Evolutionary conservation across 2,329 filamentous ascomycete species (phyloP).

Genomic region (Fusarium luffae): DNA sequence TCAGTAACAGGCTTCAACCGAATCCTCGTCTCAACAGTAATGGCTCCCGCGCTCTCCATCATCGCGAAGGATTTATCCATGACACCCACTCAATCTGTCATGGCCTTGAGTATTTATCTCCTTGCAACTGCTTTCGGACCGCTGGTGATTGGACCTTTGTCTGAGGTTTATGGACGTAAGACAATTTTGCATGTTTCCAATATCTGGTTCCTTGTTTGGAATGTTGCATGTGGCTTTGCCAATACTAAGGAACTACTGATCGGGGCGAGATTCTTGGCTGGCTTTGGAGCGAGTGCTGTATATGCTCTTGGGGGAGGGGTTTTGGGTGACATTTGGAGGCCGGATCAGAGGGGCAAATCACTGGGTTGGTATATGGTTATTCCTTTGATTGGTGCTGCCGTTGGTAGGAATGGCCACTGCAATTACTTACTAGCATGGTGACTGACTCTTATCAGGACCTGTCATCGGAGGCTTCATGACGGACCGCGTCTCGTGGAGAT

Average conservation of each 20-base stretch:
- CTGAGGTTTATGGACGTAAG: slow-evolving; percentile 61
- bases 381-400: slow-evolving; percentile 53
- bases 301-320: slow-evolving; percentile 60
- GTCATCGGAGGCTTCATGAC: slow-evolving; percentile 56
- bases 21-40: slow-evolving; percentile 64
- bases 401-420: slow-evolving; percentile 46
- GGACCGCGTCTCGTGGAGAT: slow-evolving; percentile 53
- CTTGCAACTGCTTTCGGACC: slow-evolving; percentile 58
- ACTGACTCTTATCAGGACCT: slow-evolving; percentile 41
- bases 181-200: slow-evolving; percentile 57
- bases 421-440: no score
- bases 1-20: slow-evolving; percentile 63
- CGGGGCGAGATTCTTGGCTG: slow-evolving; percentile 58
- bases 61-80: slow-evolving; percentile 66
- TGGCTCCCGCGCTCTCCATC: slow-evolving; percentile 60
- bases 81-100: slow-evolving; percentile 57
- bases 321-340: slow-evolving; percentile 58
- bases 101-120: slow-evolving; percentile 59
- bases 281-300: slow-evolving; percentile 59
- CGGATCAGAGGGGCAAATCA: slow-evolving; percentile 58
- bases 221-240: slow-evolving; percentile 58
- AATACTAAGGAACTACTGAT: slow-evolving; percentile 55
- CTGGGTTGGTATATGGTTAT: slow-evolving; percentile 53
- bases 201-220: slow-evolving; percentile 62
- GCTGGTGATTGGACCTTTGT: slow-evolving; percentile 56